phyloP scores from a whole-genome alignment of 805 yeast genomes.

The Suhomyces pyralidae region DNA sequence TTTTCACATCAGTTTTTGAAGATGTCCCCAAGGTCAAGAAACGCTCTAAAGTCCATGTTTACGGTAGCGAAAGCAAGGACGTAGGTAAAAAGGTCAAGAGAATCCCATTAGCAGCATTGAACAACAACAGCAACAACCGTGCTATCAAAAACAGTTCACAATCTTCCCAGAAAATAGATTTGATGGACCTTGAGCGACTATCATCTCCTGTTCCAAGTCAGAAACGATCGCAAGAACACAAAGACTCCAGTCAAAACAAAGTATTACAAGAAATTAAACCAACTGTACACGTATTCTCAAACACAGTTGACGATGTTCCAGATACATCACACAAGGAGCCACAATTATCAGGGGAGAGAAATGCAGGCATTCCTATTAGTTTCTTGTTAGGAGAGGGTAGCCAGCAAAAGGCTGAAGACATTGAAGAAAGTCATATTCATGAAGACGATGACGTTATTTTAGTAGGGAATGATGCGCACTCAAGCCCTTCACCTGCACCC shows the following conservation, averaged over 20 bases:
- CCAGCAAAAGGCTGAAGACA: not conserved
- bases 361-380: not conserved
- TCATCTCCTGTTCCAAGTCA: not conserved
- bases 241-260: not conserved
- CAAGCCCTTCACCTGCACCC: not conserved
- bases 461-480: not conserved
- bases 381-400: not conserved
- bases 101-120: not conserved
- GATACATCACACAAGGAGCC: not conserved
- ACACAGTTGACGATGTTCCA: not conserved
- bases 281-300: not conserved
- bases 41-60: conserved; percentile 1
- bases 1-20: not conserved
- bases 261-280: not conserved
- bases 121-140: not conserved
- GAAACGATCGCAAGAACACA: not conserved
- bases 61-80: not conserved
- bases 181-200: not conserved
- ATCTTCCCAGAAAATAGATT: not conserved
- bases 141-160: not conserved
- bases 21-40: not conserved
- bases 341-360: not conserved
- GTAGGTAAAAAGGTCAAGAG: not conserved
- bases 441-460: conserved; percentile 4
- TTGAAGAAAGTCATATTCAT: not conserved